Evolutionary conservation across 179 eudicot species (phyloP).

Genomic region (Carnegiea gigantea): DNA sequence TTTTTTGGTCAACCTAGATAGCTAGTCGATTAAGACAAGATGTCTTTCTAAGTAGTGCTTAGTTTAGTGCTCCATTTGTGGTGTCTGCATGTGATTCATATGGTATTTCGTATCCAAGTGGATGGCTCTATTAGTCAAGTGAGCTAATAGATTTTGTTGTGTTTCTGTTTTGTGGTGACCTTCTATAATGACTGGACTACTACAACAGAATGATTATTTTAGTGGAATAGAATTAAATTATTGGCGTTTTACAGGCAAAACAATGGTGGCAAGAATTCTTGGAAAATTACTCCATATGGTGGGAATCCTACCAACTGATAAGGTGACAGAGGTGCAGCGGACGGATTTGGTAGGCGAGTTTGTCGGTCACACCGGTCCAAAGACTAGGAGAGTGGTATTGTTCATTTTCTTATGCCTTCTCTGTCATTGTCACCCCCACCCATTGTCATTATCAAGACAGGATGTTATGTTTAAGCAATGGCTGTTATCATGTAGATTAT

Average conservation of each 20-base stretch:
- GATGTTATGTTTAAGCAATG: no score
- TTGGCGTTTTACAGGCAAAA: constrained; percentile 60
- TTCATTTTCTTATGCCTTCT: neutral
- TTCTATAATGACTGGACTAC: neutral
- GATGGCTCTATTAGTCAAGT: neutral
- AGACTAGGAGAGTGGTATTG: constrained; percentile 85
- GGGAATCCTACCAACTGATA: constrained; percentile 85
- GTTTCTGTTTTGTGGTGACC: constrained; percentile 6
- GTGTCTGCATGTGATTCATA: no score
- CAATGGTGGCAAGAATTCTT: constrained; percentile 92
- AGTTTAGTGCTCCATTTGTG: no score
- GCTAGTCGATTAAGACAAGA: no score
- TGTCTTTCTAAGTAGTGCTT: no score
- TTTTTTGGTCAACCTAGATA: neutral
- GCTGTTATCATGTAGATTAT: no score
- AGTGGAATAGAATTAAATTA: constrained; percentile 7
- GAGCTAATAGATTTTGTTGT: constrained; percentile 2
- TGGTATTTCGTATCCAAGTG: no score
- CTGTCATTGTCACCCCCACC: neutral
- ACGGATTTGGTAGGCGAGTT: constrained; percentile 97
- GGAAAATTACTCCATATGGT: constrained; percentile 94
- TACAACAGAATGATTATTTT: neutral
- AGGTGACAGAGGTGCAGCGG: constrained; percentile 92
- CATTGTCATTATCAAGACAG: no score
- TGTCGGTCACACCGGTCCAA: constrained; percentile 96